A percentile compares a stretch with the other conserved stretches of the same genome.
Evolutionary conservation across 176 grass and related monocot genomes (phyloP).

Genomic region (Phragmites australis): DNA sequence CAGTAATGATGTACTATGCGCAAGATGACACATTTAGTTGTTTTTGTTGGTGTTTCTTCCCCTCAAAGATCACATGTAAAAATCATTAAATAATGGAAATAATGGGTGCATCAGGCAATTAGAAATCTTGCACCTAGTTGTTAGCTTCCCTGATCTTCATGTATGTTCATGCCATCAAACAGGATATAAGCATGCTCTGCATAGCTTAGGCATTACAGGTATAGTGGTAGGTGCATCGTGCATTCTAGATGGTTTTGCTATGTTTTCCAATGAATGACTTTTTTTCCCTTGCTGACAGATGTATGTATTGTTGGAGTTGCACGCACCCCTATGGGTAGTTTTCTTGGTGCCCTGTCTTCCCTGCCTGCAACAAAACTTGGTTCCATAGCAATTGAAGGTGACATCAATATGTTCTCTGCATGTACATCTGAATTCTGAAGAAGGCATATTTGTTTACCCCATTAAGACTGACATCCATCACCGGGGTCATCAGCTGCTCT

Average conservation of each 20-base stretch:
- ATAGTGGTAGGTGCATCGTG: background rate
- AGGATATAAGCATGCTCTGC: background rate
- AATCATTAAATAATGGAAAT: no score
- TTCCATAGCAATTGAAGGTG: slow-evolving; percentile 71
- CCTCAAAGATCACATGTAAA: no score
- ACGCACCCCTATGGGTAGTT: slow-evolving; percentile 86
- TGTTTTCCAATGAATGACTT: slow-evolving; percentile 11
- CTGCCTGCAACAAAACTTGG: slow-evolving; percentile 90
- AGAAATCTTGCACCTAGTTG: no score
- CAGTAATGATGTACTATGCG: background rate
- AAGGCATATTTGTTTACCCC: background rate
- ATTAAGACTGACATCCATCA: slow-evolving; percentile 15
- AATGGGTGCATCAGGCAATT: no score
- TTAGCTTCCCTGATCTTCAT: no score
- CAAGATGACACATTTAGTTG: no score
- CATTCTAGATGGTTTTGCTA: background rate
- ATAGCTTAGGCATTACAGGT: background rate
- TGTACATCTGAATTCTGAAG: background rate
- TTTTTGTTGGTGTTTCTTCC: no score
- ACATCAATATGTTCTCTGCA: background rate
- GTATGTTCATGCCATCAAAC: background rate
- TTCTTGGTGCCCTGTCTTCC: slow-evolving; percentile 83
- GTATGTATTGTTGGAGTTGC: slow-evolving; percentile 83
- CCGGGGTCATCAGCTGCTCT: slow-evolving; percentile 59
- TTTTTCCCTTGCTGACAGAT: slow-evolving; percentile 53